Evolutionary conservation across 202 grass and related monocot species (phyloP), one percentile per base, ranked within the genome.

Genomic region (Zoysia matrella): DNA sequence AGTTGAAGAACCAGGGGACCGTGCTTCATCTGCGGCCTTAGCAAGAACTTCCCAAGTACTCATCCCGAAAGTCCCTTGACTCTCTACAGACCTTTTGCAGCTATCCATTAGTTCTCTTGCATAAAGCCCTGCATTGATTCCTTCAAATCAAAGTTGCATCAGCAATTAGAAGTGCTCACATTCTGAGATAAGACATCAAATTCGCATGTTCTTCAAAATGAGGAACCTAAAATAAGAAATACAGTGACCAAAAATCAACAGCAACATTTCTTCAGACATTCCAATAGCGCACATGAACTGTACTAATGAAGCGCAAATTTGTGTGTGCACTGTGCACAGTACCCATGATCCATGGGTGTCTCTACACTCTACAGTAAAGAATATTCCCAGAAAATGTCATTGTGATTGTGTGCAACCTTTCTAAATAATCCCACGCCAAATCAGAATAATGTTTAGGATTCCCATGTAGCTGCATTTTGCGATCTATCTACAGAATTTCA

Each of bases 1-100:
- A 88, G 96, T 98, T 8, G 92, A 99, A 68, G 92, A 99, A 60
- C 96, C 96, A 78, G 96, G 92, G 12, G 78, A 99, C 50, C 60
- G 72, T 81, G 96, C 83, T 80, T 89, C 91, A 47, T 87, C 89
- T 42, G 96, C 87, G 64, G 88, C 86, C 72, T 86, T 89, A 52
- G 84, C 55, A 55, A 99, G 91, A 60, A 99, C 80, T 58, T 95
- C 77, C 49, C 85, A 89, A 12, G 91, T 82, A 83, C 69, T 90
- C 80, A 84, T 82, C 74, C 63, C 76, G 80, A 78, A 63, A 40
- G 55, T 79, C 68, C 84, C 93, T 86, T 85, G 84, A 53, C 67
- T 78, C 76, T 89, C 81, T 47, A 90, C 77, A 78, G 88, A 62
- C 75, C 82, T 94, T 68, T 92, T 77, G 77, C 91, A 94, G 65